Conservation (phyloP, 805 yeast genomes). For the Candida bentonensis region DNA sequence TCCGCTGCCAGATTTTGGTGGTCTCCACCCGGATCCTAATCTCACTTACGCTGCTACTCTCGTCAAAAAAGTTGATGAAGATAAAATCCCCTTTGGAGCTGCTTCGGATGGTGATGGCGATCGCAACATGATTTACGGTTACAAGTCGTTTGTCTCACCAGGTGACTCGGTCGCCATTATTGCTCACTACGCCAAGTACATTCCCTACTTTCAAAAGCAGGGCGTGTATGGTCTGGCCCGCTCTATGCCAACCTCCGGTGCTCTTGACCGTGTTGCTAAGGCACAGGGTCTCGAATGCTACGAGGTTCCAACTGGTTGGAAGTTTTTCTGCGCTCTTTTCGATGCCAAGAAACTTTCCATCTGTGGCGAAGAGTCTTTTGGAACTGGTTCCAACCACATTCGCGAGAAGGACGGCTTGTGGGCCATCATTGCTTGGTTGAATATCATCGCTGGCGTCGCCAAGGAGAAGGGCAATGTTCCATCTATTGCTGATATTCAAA, state of each 20-base stretch:
- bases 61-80: constrained; percentile 73
- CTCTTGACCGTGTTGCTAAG: constrained; percentile 82
- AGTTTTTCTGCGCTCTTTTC: constrained; percentile 88
- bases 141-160: constrained; percentile 87
- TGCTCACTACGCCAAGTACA: constrained; percentile 76
- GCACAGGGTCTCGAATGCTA: constrained; percentile 59
- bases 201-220: constrained; percentile 79
- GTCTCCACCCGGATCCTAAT: constrained; percentile 96
- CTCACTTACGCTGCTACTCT: constrained; percentile 83
- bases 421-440: constrained; percentile 97
- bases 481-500: constrained; percentile 67
- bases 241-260: constrained; percentile 95
- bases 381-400: constrained; percentile 94
- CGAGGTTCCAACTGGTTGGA: constrained; percentile 99
- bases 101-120: constrained; percentile 99
- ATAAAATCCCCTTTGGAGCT: constrained; percentile 84
- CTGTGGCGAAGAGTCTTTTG: constrained; percentile 97
- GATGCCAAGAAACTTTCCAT: constrained; percentile 88
- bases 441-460: constrained; percentile 77
- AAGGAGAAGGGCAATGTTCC: constrained; percentile 43
- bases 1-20: constrained; percentile 90
- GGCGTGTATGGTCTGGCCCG: constrained; percentile 92
- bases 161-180: constrained; percentile 97
- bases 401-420: constrained; percentile 97
- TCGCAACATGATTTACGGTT: constrained; percentile 96